These are phyloP conservation scores for Xylariaceae sp. DNA, from an alignment of 2,329 filamentous ascomycete genomes.

Conservation along the genomic window DNA sequence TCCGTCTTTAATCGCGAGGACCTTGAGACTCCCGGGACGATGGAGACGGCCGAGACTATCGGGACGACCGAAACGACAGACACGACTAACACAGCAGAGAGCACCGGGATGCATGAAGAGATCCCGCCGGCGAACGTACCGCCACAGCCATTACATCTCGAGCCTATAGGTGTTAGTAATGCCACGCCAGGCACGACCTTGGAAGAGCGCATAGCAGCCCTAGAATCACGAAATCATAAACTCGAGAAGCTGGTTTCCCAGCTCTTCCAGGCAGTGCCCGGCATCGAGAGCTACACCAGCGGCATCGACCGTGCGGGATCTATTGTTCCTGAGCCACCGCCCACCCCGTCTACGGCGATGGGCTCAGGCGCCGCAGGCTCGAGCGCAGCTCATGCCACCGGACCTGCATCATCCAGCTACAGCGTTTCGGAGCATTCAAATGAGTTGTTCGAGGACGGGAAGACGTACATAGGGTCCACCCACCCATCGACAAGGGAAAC, in stretches of 20 bases:
- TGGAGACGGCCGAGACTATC: slow-evolving; percentile 21
- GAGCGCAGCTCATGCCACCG: slow-evolving; percentile 25
- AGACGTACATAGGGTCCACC: slow-evolving; percentile 43
- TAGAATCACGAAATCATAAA: slow-evolving; percentile 50
- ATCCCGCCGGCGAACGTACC: slow-evolving; percentile 35
- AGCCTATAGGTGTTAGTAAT: slow-evolving; percentile 49
- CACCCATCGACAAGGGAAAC: slow-evolving; percentile 24
- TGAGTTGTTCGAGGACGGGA: slow-evolving; percentile 46
- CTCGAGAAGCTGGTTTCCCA: slow-evolving; percentile 52
- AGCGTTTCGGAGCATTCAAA: slow-evolving; percentile 40
- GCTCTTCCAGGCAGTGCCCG: slow-evolving; percentile 45
- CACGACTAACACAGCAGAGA: slow-evolving; percentile 20
- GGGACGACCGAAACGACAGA: slow-evolving; percentile 15
- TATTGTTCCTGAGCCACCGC: slow-evolving; percentile 25
- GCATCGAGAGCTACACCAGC: slow-evolving; percentile 35
- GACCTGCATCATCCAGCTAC: slow-evolving; percentile 31
- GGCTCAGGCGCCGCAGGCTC: slow-evolving; percentile 31
- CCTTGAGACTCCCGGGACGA: slow-evolving; percentile 16
- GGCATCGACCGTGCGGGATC: slow-evolving; percentile 28
- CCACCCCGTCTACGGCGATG: slow-evolving; percentile 27
- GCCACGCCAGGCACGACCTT: slow-evolving; percentile 53
- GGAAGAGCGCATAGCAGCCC: slow-evolving; percentile 48
- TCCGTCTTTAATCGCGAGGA: slow-evolving; percentile 42
- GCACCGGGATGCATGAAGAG: slow-evolving; percentile 34
- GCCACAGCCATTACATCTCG: slow-evolving; percentile 54